Conservation (phyloP, 2,329 filamentous ascomycete species). For the Phialocephala sp. region DNA sequence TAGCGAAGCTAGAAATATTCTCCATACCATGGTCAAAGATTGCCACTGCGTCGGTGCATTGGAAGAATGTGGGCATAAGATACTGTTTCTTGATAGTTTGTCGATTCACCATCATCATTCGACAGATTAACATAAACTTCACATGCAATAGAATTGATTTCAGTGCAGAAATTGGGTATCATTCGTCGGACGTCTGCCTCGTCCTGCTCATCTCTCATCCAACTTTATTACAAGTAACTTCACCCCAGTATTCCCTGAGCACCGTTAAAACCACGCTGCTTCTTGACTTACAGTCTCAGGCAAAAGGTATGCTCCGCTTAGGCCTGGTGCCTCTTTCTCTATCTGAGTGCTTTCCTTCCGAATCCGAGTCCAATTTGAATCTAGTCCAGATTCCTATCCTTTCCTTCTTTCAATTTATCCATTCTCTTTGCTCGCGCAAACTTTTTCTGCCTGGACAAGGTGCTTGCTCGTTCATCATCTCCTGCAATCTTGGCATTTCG, state of each 20-base stretch:
- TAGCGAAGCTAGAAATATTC: too few relatives aligned
- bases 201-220: background rate
- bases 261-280: background rate
- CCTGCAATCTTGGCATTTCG: too few relatives aligned
- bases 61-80: too few relatives aligned
- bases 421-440: too few relatives aligned
- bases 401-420: too few relatives aligned
- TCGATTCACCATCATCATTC: too few relatives aligned
- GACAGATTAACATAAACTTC: background rate
- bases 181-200: background rate
- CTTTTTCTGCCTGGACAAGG: too few relatives aligned
- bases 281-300: background rate
- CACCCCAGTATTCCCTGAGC: background rate
- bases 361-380: background rate
- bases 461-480: too few relatives aligned
- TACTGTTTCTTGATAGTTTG: too few relatives aligned
- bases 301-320: background rate
- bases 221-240: background rate
- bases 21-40: too few relatives aligned
- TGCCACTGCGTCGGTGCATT: too few relatives aligned
- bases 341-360: background rate
- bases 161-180: background rate
- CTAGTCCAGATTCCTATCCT: background rate
- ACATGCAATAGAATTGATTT: background rate
- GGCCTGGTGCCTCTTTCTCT: background rate